phyloP scores from a whole-genome alignment of 352 stramenopile species.

The Pythium sukuiense region DNA sequence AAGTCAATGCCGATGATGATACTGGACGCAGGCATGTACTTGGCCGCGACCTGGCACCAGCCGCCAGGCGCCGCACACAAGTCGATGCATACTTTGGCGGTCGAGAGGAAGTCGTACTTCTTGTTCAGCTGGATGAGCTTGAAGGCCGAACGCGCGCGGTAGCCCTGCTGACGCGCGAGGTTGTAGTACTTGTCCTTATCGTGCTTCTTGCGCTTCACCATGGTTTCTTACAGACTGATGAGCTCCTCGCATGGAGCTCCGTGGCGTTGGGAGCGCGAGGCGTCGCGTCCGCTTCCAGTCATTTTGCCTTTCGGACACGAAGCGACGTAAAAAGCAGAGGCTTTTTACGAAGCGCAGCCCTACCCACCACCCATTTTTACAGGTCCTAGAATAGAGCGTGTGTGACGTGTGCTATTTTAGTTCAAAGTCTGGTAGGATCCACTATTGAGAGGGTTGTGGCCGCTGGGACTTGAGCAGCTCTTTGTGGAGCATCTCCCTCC shows the following conservation, averaged over 20 bases:
- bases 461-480: background rate
- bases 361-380: slow-evolving; percentile 33
- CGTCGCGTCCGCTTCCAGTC: slow-evolving; percentile 30
- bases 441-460: slow-evolving; percentile 5
- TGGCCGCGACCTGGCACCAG: slow-evolving; percentile 94
- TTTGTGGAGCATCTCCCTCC: background rate
- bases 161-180: slow-evolving; percentile 98
- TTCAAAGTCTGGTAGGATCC: background rate
- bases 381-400: slow-evolving; percentile 9
- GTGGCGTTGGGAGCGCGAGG: background rate
- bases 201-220: slow-evolving; percentile 97
- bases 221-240: slow-evolving; percentile 33
- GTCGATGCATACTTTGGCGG: slow-evolving; percentile 97
- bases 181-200: slow-evolving; percentile 99
- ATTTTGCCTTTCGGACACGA: slow-evolving; percentile 15
- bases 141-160: slow-evolving; percentile 98
- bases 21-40: slow-evolving; percentile 93
- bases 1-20: slow-evolving; percentile 98
- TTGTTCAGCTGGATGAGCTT: slow-evolving; percentile 99
- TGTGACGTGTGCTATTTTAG: slow-evolving; percentile 19
- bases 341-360: slow-evolving; percentile 28
- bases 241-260: background rate
- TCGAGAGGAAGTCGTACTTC: slow-evolving; percentile 98
- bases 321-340: slow-evolving; percentile 15
- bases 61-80: slow-evolving; percentile 98